Base-by-base conservation (phyloP, 768 basidiomycete genomes). In the Suillus luteus region DNA sequence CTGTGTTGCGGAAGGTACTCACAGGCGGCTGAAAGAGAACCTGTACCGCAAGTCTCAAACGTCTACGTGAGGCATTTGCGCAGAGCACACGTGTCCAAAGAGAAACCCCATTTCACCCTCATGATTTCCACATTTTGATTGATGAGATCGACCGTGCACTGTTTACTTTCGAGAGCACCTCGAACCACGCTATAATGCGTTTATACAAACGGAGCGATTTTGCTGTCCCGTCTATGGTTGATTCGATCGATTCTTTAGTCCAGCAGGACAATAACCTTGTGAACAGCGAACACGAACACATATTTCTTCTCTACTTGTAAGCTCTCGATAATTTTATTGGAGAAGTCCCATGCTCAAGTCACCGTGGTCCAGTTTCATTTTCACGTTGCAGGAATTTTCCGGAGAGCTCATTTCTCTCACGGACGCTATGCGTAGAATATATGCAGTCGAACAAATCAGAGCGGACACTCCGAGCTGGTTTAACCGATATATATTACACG, bases 341-440 rank as follows among this genome's bases (percentile, higher is more conserved):
- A 41, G 24, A 40, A 6, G 6, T 41, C 31, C 17, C 24, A 41
- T 59, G 7, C 22, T 46, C 11, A 48, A 31, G 38, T 22, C n/a
- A 1, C 5, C 31, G 27, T 22, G 22, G 33, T 55, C 31, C 66
- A 97, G 95, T 79, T 98, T 96, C 77, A 91, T 97, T 67, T 99
- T 98, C 76, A 96, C 95, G 0, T 74, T 98, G 51, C 95, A 99
- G 76, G 97, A 99, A 72, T 98, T 98, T 72, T 85, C 93, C 9
- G 81, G 84, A 63, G 96, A 99, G 74, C 76, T 96, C 59, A 80
- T 90, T 38, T 87, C 86, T 22, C 85, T 99, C 12, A 83, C 93
- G 0, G 92, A 95, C 72, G 89, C 92, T 9, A 92, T 98, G 82
- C 82, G 87, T 59, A 82, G 89, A 62, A 88, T 98, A 54, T 89